phyloP scores from a whole-genome alignment of 169 alveolate species.

The Cryptosporidium ubiquitum region DNA sequence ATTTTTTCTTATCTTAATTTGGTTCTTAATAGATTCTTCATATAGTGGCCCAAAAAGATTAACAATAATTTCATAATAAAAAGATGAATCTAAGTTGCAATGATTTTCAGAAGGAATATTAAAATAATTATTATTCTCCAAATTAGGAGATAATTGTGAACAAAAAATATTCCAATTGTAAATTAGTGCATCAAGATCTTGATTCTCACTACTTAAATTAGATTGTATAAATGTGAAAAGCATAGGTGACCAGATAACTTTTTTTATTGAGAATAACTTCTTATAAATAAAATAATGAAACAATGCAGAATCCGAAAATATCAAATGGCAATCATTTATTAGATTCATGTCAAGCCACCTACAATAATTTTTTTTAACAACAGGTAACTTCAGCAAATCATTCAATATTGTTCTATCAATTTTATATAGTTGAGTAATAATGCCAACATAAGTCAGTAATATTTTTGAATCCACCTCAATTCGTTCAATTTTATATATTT shows the following conservation, averaged over 20 bases:
- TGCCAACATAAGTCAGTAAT: neutral
- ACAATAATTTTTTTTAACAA: neutral
- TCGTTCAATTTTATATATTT: neutral
- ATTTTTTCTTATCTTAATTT: neutral
- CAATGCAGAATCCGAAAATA: neutral
- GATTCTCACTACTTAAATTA: neutral
- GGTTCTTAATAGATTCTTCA: conserved; percentile 20
- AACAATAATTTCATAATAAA: conserved; percentile 1
- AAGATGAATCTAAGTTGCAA: neutral
- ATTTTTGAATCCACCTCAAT: neutral
- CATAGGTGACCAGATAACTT: conserved; percentile 16
- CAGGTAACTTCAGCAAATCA: neutral
- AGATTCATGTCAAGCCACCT: neutral
- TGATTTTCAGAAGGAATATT: neutral
- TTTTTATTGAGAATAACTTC: neutral
- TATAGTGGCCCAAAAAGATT: conserved; percentile 52
- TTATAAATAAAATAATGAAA: neutral
- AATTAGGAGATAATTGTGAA: neutral
- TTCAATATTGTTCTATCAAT: neutral
- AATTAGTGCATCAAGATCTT: neutral
- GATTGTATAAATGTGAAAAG: neutral
- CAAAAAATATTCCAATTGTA: conserved; percentile 1
- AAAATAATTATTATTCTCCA: neutral
- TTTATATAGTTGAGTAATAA: conserved; percentile 4
- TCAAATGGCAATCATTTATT: neutral